phyloP scores from a whole-genome alignment of 1,284 basidiomycete species.

The Sanghuangporus sanghuang region DNA sequence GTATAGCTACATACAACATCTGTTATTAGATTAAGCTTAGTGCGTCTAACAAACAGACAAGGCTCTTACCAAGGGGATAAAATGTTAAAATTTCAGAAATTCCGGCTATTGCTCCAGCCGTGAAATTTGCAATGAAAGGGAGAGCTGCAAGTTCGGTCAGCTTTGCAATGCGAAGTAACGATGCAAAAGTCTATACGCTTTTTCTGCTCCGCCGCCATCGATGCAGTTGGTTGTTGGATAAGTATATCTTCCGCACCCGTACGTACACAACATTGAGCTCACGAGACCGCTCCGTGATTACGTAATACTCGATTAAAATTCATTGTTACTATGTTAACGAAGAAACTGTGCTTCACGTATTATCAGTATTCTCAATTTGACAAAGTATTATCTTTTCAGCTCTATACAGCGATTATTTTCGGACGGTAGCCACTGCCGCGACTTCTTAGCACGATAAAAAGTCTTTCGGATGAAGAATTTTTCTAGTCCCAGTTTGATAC shows the following conservation, averaged over 20 bases:
- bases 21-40: slow-evolving; percentile 14
- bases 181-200: slow-evolving; percentile 2
- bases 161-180: not conserved
- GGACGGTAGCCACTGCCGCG: too few relatives aligned
- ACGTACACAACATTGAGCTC: not conserved
- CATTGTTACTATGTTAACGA: too few relatives aligned
- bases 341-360: too few relatives aligned
- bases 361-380: too few relatives aligned
- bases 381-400: too few relatives aligned
- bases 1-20: slow-evolving; percentile 29
- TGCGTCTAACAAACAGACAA: not conserved
- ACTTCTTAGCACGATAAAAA: too few relatives aligned
- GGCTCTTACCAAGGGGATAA: slow-evolving; percentile 79
- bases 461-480: too few relatives aligned
- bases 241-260: not conserved
- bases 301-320: not conserved
- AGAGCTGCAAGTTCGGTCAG: slow-evolving; percentile 45
- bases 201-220: slow-evolving; percentile 11
- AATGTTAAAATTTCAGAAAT: slow-evolving; percentile 89
- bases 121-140: slow-evolving; percentile 84
- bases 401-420: too few relatives aligned
- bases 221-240: not conserved
- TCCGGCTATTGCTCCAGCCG: slow-evolving; percentile 87
- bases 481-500: too few relatives aligned
- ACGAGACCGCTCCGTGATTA: not conserved